A percentile compares a stretch with the other conserved stretches of the same genome.
Conservation (phyloP, 1,284 basidiomycete genomes). For the Cryptococcus floricola region DNA sequence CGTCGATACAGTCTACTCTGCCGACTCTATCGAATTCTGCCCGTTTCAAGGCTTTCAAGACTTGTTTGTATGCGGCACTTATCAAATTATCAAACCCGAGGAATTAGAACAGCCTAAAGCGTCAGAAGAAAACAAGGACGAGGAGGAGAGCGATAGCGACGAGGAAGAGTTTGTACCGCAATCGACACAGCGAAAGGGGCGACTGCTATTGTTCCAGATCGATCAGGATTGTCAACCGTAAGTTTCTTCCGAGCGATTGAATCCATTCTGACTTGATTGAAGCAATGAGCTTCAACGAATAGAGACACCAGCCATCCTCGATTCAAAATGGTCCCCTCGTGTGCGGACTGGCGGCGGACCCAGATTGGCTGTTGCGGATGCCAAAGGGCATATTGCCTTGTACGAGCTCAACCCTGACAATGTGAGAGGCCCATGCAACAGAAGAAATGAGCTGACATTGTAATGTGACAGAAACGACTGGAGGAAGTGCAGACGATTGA, state of each 20-base stretch:
- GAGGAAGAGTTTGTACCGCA: constrained; percentile 28
- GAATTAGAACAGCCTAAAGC: neutral
- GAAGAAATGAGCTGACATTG: neutral
- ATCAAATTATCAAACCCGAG: constrained; percentile 59
- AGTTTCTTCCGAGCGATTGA: constrained; percentile 5
- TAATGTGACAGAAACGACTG: constrained; percentile 52
- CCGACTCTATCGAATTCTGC: constrained; percentile 88
- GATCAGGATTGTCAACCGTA: constrained; percentile 42
- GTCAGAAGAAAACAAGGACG: neutral
- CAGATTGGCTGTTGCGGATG: constrained; percentile 69
- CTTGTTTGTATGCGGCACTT: constrained; percentile 84
- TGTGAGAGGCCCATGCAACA: constrained; percentile 34
- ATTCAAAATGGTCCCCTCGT: constrained; percentile 74
- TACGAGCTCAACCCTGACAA: constrained; percentile 57
- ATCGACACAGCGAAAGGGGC: constrained; percentile 57
- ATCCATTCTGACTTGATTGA: neutral
- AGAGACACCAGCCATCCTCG: constrained; percentile 75
- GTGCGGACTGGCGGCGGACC: constrained; percentile 21
- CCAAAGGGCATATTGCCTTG: constrained; percentile 70
- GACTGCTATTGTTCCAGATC: constrained; percentile 59
- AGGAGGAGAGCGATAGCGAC: constrained; percentile 30
- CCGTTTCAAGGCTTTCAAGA: constrained; percentile 59
- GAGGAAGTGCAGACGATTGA: constrained; percentile 54
- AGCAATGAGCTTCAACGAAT: constrained; percentile 67
- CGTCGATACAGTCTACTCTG: constrained; percentile 72